These are phyloP conservation scores for Colletotrichum noveboracense DNA, from an alignment of 2,329 filamentous ascomycete species.

Conservation along the genomic window DNA sequence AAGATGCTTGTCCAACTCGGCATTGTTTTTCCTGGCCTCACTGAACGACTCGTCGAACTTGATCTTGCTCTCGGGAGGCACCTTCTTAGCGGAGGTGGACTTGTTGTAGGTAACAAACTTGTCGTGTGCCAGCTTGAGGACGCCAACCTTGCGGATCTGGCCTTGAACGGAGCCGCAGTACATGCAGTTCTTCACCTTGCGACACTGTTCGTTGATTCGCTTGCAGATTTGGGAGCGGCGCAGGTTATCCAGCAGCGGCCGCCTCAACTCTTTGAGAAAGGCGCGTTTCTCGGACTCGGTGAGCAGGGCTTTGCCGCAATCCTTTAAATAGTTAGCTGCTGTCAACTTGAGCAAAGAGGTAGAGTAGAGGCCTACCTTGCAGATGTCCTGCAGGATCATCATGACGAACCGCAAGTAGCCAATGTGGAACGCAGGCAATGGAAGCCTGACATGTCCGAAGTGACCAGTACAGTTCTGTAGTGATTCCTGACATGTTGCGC, in stretches of 20 bases:
- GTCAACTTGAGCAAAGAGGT: neutral
- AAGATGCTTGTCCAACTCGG: slow-evolving; percentile 88
- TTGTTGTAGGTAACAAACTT: slow-evolving; percentile 89
- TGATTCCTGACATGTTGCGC: slow-evolving; percentile 82
- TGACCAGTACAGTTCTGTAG: slow-evolving; percentile 90
- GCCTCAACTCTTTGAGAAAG: slow-evolving; percentile 81
- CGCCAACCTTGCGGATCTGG: slow-evolving; percentile 87
- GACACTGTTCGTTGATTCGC: slow-evolving; percentile 86
- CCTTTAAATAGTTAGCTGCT: slow-evolving; percentile 40
- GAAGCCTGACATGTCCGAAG: slow-evolving; percentile 91
- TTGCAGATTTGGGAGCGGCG: slow-evolving; percentile 85
- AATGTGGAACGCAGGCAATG: slow-evolving; percentile 92
- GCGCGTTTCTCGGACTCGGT: slow-evolving; percentile 78
- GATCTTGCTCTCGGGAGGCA: slow-evolving; percentile 80
- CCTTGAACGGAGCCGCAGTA: slow-evolving; percentile 86
- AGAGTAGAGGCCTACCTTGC: slow-evolving; percentile 63
- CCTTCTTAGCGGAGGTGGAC: slow-evolving; percentile 85
- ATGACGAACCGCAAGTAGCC: slow-evolving; percentile 95
- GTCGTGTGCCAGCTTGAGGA: slow-evolving; percentile 94
- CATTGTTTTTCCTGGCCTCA: slow-evolving; percentile 76
- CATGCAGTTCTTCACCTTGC: slow-evolving; percentile 83
- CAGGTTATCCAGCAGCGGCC: slow-evolving; percentile 85
- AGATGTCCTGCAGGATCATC: slow-evolving; percentile 91
- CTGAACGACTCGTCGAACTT: slow-evolving; percentile 86
- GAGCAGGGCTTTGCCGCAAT: slow-evolving; percentile 84